Evolutionary conservation across 164 flowering plant genomes (phyloP).

Genomic region (Aristolochia fimbriata): DNA sequence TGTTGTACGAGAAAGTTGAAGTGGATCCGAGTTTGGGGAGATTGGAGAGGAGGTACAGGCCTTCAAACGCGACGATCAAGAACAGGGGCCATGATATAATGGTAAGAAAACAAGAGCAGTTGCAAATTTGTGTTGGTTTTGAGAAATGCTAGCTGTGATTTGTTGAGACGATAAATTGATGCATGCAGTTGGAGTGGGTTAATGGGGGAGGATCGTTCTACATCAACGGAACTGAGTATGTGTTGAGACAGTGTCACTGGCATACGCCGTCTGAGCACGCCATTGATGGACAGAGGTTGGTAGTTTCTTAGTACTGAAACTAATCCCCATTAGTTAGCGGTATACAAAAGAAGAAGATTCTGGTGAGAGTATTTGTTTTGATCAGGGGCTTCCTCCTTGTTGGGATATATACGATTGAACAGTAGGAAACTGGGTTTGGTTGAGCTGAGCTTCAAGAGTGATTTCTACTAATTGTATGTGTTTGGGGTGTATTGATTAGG

Average conservation of each 20-base stretch:
- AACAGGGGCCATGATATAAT: constrained; percentile 52
- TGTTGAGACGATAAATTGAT: neutral
- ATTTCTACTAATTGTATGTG: too few species aligned
- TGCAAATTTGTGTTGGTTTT: neutral
- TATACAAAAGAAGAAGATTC: too few species aligned
- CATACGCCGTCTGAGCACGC: constrained; percentile 61
- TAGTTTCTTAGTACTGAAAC: too few species aligned
- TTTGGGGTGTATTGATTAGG: neutral
- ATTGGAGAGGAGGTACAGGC: constrained; percentile 28
- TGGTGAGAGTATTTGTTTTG: too few species aligned
- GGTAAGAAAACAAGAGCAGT: constrained; percentile 13
- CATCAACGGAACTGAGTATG: constrained; percentile 27
- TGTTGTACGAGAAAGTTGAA: constrained; percentile 26
- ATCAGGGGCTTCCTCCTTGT: too few species aligned
- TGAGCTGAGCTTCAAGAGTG: too few species aligned
- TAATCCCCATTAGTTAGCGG: too few species aligned
- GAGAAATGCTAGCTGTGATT: too few species aligned
- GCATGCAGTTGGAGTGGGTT: constrained; percentile 35
- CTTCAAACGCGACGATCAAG: constrained; percentile 28
- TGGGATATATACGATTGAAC: too few species aligned
- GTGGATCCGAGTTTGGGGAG: constrained; percentile 23
- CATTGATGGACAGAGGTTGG: constrained; percentile 30
- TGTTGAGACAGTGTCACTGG: constrained; percentile 39
- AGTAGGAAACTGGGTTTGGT: too few species aligned
- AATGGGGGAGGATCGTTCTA: constrained; percentile 25